These are phyloP conservation scores for Microthyrium microscopicum DNA, from an alignment of 2,329 filamentous ascomycete genomes.

Conservation along the genomic window DNA sequence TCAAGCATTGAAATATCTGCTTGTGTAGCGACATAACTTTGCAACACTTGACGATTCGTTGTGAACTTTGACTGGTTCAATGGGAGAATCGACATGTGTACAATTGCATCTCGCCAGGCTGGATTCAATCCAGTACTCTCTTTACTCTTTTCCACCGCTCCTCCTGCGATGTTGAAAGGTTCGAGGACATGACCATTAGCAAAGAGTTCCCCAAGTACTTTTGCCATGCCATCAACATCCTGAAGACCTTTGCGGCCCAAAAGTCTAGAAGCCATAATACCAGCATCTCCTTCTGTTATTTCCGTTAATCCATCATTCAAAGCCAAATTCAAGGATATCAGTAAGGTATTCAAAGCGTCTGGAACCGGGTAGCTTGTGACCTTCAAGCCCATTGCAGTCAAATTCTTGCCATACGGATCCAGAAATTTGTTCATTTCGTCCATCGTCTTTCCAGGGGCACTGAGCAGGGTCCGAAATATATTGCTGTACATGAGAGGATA, in stretches of 20 bases:
- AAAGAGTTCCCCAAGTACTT: background rate
- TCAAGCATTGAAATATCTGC: too few species aligned
- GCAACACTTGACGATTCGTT: too few species aligned
- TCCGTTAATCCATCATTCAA: background rate
- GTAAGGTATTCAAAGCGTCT: background rate
- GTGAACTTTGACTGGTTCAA: too few species aligned
- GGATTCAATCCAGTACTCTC: conserved; percentile 6
- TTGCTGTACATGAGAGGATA: conserved; percentile 1
- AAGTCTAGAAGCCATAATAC: conserved; percentile 4
- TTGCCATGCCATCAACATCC: conserved; percentile 1
- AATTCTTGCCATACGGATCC: background rate
- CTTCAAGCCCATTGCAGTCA: background rate
- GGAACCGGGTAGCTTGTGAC: conserved; percentile 1
- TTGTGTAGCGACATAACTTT: too few species aligned
- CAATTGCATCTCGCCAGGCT: conserved; percentile 2
- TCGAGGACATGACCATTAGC: background rate
- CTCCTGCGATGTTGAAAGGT: conserved; percentile 5
- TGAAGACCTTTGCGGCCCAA: conserved; percentile 1
- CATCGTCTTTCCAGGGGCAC: conserved; percentile 4
- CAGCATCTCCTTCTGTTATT: background rate
- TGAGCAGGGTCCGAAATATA: background rate
- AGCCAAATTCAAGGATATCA: background rate
- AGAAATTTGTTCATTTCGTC: conserved; percentile 3
- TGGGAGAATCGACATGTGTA: conserved; percentile 2
- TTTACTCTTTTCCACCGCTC: background rate